phyloP scores from a whole-genome alignment of 805 yeast species.

The Yarrowia phangngaensis region DNA sequence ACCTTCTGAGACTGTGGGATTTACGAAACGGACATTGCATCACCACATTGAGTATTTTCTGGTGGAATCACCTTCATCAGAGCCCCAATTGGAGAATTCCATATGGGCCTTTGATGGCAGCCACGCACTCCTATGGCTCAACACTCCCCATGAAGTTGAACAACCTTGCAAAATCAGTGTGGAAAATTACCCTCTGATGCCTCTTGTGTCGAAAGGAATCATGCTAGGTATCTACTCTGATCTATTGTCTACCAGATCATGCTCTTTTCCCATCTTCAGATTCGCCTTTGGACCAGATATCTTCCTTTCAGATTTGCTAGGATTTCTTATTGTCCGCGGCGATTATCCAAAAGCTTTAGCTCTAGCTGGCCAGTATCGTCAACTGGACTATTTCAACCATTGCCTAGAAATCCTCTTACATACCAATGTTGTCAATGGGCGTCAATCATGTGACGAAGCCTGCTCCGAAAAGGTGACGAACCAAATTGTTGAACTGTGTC shows the following conservation, averaged over 20 bases:
- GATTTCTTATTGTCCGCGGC: slow-evolving; percentile 33
- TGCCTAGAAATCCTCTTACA: slow-evolving; percentile 44
- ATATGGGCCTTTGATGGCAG: slow-evolving; percentile 46
- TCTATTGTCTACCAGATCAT: slow-evolving; percentile 38
- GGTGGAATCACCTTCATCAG: slow-evolving; percentile 31
- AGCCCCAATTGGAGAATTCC: slow-evolving; percentile 32
- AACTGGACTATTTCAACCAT: slow-evolving; percentile 43
- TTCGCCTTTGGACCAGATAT: slow-evolving; percentile 37
- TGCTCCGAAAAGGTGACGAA: slow-evolving; percentile 33
- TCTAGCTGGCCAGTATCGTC: slow-evolving; percentile 36
- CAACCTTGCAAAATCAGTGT: slow-evolving; percentile 29
- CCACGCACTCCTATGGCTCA: slow-evolving; percentile 35
- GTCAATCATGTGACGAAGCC: slow-evolving; percentile 26
- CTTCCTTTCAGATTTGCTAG: slow-evolving; percentile 38
- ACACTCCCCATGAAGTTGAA: slow-evolving; percentile 26
- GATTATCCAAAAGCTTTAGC: slow-evolving; percentile 31
- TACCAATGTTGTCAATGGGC: slow-evolving; percentile 29
- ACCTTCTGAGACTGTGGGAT: slow-evolving; percentile 20
- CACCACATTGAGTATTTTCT: slow-evolving; percentile 41
- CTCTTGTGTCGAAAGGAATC: slow-evolving; percentile 47
- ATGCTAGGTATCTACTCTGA: slow-evolving; percentile 51
- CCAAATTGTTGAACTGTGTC: slow-evolving; percentile 35
- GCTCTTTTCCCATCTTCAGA: slow-evolving; percentile 38
- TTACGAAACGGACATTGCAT: slow-evolving; percentile 36
- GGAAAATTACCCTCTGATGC: slow-evolving; percentile 52